Base-by-base conservation (phyloP, 1,284 basidiomycete genomes). In the Malassezia vespertilionis region DNA sequence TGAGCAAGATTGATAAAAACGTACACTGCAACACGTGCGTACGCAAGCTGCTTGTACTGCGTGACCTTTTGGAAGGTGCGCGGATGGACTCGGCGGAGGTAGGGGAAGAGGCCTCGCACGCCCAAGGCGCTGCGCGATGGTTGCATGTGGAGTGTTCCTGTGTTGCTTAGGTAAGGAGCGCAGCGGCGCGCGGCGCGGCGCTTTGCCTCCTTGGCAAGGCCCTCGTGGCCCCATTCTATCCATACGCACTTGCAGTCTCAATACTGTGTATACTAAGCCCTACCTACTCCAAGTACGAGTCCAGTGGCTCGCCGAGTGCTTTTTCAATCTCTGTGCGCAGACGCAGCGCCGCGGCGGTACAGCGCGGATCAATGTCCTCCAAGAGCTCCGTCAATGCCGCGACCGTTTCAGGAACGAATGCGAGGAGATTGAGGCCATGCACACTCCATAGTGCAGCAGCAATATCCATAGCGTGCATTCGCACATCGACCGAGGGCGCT, bases 361-460 rank as follows among this genome's bases (percentile, higher is more conserved):
- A 73, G 40, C 67, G 70, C 12, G 61, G 61, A 44, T 75, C 72
- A 44, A 74, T 73, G 58, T 76, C 75, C 54, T 76, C 75, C 28
- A 76, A 54, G 43, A 74, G 58, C 58, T 77, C 76, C 26, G 71
- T 69, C 46, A 77, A 61, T 61, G 75, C 75, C 46, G 75, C 74
- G 5, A 76, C 75, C 0, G 75, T 76, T 63, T 76, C 75, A 2
- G 76, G 75, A 3, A 76, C 75, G 40, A 75, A 68, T 11, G 58
- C 65, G n/a, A 78, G 65, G 54, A 78, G 66, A 41, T 75, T 84
- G 46, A 88, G 82, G 33, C 53, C 57, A 42, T 60, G 52, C 21
- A 64, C 67, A 10, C 63, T 61, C 93, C 91, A 97, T 35, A 95
- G 71, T 15, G 76, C 75, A 15, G 81, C 79, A 17, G 83, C 74